phyloP scores from a whole-genome alignment of 768 basidiomycete species.

The Lenzites betulinus region DNA sequence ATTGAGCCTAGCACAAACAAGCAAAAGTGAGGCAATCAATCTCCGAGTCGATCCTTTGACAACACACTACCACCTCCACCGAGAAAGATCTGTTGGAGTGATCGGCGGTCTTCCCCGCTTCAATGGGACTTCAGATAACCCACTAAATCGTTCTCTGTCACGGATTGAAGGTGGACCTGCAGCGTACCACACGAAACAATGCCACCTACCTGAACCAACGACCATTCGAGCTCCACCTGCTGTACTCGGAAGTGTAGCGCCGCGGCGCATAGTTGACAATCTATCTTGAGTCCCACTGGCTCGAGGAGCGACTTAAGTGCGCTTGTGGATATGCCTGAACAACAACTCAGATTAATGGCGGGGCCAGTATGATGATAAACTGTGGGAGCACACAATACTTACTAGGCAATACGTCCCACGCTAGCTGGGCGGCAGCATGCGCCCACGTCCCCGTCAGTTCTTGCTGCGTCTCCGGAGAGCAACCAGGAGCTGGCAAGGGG shows the following conservation, averaged over 20 bases:
- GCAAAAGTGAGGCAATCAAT: no score
- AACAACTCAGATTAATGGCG: no score
- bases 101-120: no score
- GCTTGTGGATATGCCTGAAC: slow-evolving; percentile 63
- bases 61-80: no score
- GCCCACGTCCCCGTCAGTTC: slow-evolving; percentile 34
- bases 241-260: slow-evolving; percentile 65
- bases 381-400: slow-evolving; percentile 1
- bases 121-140: background rate
- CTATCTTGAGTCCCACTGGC: slow-evolving; percentile 62
- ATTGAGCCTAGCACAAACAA: no score
- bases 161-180: background rate
- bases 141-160: slow-evolving; percentile 9
- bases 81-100: no score
- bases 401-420: slow-evolving; percentile 33
- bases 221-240: slow-evolving; percentile 70
- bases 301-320: slow-evolving; percentile 68
- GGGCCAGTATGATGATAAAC: background rate
- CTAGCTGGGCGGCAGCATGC: slow-evolving; percentile 30
- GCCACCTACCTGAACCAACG: slow-evolving; percentile 65
- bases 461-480: slow-evolving; percentile 24
- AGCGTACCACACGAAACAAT: background rate
- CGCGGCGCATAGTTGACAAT: slow-evolving; percentile 62
- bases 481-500: slow-evolving; percentile 18
- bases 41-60: no score